A percentile compares a stretch with the other conserved stretches of the same genome.
phyloP scores from a whole-genome alignment of 768 basidiomycete species.

The Pulveroboletus frians region DNA sequence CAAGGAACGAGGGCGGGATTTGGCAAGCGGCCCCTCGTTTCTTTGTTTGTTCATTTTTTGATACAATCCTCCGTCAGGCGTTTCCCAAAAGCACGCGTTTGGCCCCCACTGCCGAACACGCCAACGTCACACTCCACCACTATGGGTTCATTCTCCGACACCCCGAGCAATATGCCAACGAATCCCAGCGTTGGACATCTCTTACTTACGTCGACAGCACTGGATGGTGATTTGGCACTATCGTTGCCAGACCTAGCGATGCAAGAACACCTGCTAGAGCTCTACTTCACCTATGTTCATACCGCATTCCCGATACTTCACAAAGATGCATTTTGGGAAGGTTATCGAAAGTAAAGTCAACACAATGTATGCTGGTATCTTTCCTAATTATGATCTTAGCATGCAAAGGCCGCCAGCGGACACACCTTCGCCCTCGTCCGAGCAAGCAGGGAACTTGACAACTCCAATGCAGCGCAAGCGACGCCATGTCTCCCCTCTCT shows the following conservation, averaged over 20 bases:
- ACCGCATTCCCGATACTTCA: constrained; percentile 72
- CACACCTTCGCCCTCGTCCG: constrained; percentile 30
- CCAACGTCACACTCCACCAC: constrained; percentile 12
- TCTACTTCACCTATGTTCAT: constrained; percentile 83
- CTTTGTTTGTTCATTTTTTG: constrained; percentile 11
- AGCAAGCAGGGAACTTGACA: constrained; percentile 20
- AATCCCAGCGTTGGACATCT: constrained; percentile 5
- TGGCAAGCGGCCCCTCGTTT: constrained; percentile 43
- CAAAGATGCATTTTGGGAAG: constrained; percentile 62
- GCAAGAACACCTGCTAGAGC: constrained; percentile 65
- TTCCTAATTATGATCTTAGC: constrained; percentile 10
- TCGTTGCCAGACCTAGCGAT: constrained; percentile 51
- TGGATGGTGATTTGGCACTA: constrained; percentile 35
- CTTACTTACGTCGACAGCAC: constrained; percentile 21
- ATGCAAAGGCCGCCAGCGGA: constrained; percentile 24
- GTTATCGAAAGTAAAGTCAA: constrained; percentile 40
- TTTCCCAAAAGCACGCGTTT: constrained; percentile 85
- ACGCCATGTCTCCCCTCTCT: constrained; percentile 53
- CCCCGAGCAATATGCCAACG: constrained; percentile 5
- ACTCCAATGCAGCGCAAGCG: constrained; percentile 39
- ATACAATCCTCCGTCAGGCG: constrained; percentile 43
- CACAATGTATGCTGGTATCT: neutral
- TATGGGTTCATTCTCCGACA: constrained; percentile 1
- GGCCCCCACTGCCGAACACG: constrained; percentile 56
- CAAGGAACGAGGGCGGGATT: constrained; percentile 69